These are phyloP conservation scores for Eucalyptus sp. DNA, from an alignment of 345 rosid genomes.

Conservation along the genomic window DNA sequence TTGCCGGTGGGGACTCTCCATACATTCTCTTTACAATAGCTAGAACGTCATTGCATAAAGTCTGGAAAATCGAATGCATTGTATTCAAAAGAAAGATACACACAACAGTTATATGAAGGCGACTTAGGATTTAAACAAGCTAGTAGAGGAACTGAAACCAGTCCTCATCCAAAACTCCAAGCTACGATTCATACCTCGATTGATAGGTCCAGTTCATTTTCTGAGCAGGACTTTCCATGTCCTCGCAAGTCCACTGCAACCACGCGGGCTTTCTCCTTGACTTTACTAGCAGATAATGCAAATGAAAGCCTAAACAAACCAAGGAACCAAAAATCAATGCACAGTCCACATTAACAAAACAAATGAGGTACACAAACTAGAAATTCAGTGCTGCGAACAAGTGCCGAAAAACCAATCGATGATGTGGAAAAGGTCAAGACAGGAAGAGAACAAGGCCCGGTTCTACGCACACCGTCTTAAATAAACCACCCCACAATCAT, in stretches of 20 bases:
- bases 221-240: slow-evolving; percentile 76
- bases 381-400: background rate
- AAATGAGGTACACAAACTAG: background rate
- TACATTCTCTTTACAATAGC: slow-evolving; percentile 73
- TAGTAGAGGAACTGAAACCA: background rate
- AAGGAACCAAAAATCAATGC: background rate
- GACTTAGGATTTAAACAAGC: background rate
- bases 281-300: slow-evolving; percentile 58
- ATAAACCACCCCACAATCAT: background rate
- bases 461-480: background rate
- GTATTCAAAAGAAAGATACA: background rate
- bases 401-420: background rate
- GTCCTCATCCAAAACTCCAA: background rate
- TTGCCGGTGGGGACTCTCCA: slow-evolving; percentile 86
- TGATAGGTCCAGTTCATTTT: slow-evolving; percentile 79
- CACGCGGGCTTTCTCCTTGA: slow-evolving; percentile 83
- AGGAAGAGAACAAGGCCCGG: background rate
- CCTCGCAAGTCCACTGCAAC: slow-evolving; percentile 96
- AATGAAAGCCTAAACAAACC: slow-evolving; percentile 58
- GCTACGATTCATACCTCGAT: slow-evolving; percentile 40
- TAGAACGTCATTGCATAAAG: slow-evolving; percentile 81
- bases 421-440: background rate
- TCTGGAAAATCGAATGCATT: slow-evolving; percentile 39
- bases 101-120: background rate
- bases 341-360: background rate